Base-by-base conservation (phyloP, 169 alveolate genomes). In the Plasmodium relictum region DNA sequence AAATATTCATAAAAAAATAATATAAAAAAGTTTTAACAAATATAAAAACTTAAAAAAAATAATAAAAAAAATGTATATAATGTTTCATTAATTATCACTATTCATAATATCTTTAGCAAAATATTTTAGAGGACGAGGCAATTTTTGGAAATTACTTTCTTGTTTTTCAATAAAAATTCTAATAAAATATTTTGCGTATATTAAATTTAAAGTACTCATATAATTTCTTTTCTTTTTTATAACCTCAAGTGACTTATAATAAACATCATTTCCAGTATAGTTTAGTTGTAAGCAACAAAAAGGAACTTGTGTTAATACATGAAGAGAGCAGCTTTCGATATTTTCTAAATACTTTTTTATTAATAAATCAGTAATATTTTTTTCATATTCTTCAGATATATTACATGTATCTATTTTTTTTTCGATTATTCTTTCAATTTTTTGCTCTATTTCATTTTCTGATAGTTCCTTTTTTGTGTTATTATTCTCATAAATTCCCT, bases 291-390 rank as follows among this genome's bases (percentile, higher is more conserved):
- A 62, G 22, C 78, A 86, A 54, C 92, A 86, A 72, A 86, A 86
- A 4, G 92, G 92, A 31, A 86, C 92, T 63, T 86, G 92, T 71
- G 92, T 86, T 66, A 86, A 71, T 48, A 86, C 92, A 86, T 86
- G 92, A 44, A 70, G 87, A 24, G 92, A 86, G 24, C 92, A 86
- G 1, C 6, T 62, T 54, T 71, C 78, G 3, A 86, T 70, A 48
- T 71, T 42, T 45, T 70, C 87, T 41, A 86, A 18, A 42, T 86
- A 86, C 59, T 66, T 86, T 10, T 86, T 24, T 86, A 66, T 61
- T 86, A 86, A 72, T 54, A 86, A 86, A 66, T 86, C 44, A 20
- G 41, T 61, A 54, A 86, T 61, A 22, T 58, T 48, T n/a, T 50
- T 86, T 86, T 86, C 92, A 18, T 56, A 24, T 2, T 86, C 78